A percentile compares a stretch with the other conserved stretches of the same genome.
Conservation (phyloP, 306 rosid species). For the Quercus bicolor region DNA sequence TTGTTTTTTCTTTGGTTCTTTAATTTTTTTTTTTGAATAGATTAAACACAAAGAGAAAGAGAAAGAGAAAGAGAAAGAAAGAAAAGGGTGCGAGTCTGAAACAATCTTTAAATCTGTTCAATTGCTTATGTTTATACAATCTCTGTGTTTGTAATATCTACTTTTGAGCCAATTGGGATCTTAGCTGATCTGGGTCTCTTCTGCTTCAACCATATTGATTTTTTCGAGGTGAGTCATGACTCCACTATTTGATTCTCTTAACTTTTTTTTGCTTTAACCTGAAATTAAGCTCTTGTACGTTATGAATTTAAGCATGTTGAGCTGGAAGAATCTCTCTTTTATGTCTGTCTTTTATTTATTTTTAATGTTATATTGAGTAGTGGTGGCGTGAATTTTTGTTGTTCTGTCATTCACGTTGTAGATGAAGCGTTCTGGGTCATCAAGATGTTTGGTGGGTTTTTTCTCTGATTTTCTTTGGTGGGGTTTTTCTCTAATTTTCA, state of each 20-base stretch:
- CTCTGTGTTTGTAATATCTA: constrained; percentile 17
- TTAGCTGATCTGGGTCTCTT: constrained; percentile 47
- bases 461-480: neutral
- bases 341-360: neutral
- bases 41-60: constrained; percentile 20
- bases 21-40: constrained; percentile 1
- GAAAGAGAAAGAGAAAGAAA: constrained; percentile 9
- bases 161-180: constrained; percentile 44
- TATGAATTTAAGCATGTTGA: constrained; percentile 24
- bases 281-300: constrained; percentile 14
- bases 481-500: neutral
- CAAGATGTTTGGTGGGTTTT: constrained; percentile 30
- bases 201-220: constrained; percentile 33
- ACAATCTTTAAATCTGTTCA: neutral
- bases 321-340: constrained; percentile 38
- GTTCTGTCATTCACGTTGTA: neutral
- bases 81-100: neutral
- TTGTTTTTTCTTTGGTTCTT: constrained; percentile 3
- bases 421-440: constrained; percentile 14
- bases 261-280: neutral
- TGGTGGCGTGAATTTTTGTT: neutral
- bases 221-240: constrained; percentile 49
- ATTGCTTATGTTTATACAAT: neutral
- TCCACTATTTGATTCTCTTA: constrained; percentile 33
- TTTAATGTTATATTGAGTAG: neutral